Evolutionary conservation across 441 rosid species (phyloP).

Genomic region (Bruguiera hainesii): DNA sequence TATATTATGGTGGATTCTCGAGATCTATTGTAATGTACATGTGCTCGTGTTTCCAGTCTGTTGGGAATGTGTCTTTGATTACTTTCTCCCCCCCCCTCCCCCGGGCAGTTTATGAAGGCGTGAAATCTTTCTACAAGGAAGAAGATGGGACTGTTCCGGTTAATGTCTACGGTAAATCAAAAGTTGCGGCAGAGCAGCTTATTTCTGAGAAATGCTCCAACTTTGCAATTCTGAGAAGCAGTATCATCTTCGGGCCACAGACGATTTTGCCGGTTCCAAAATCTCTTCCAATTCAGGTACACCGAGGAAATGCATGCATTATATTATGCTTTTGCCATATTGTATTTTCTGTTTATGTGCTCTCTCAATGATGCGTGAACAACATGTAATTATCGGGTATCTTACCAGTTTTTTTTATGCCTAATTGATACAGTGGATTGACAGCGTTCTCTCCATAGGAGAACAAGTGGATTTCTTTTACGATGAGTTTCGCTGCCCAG

Average conservation of each 20-base stretch:
- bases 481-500: constrained; percentile 87
- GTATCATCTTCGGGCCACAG: constrained; percentile 83
- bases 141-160: constrained; percentile 71
- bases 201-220: constrained; percentile 53
- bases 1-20: background rate
- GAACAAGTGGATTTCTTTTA: constrained; percentile 62
- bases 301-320: background rate
- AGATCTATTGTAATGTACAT: no score
- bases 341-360: background rate
- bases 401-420: constrained; percentile 3
- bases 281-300: constrained; percentile 84
- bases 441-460: constrained; percentile 63
- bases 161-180: constrained; percentile 83
- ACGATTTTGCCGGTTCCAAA: constrained; percentile 81
- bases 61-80: background rate
- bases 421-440: constrained; percentile 67
- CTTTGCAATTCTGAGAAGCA: constrained; percentile 76
- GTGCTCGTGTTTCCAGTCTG: no score
- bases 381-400: constrained; percentile 2
- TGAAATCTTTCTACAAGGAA: constrained; percentile 83
- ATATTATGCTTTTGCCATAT: constrained; percentile 2
- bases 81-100: background rate
- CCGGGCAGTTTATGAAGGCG: constrained; percentile 67
- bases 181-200: constrained; percentile 73
- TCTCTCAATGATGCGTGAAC: background rate